These are phyloP conservation scores for Tuber borchii DNA, from an alignment of 495 filamentous ascomycete species.

Conservation along the genomic window DNA sequence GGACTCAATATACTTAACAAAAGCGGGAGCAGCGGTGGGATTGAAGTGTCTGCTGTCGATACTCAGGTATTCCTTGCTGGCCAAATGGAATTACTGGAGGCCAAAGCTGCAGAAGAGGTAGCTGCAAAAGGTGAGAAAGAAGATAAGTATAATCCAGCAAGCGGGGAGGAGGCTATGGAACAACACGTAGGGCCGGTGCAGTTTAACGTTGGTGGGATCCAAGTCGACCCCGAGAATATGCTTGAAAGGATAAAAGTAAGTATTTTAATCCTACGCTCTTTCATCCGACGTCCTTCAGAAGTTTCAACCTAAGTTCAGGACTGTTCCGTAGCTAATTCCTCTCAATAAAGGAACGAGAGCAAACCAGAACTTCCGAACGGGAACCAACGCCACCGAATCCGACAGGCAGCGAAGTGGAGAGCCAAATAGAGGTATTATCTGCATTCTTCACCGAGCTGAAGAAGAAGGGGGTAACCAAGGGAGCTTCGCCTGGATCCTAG, in stretches of 20 bases:
- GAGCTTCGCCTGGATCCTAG: slow-evolving; percentile 11
- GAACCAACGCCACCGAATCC: slow-evolving; percentile 28
- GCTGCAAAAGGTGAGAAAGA: slow-evolving; percentile 44
- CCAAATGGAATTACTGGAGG: slow-evolving; percentile 67
- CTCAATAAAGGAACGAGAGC: slow-evolving; percentile 48
- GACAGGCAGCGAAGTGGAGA: slow-evolving; percentile 51
- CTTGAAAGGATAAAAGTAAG: slow-evolving; percentile 75
- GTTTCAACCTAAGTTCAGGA: slow-evolving; percentile 8
- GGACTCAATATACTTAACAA: slow-evolving; percentile 43
- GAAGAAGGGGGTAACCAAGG: slow-evolving; percentile 43
- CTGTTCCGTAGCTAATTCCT: slow-evolving; percentile 18
- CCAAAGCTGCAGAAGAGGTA: slow-evolving; percentile 50
- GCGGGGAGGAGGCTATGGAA: slow-evolving; percentile 58
- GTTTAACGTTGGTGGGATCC: slow-evolving; percentile 95
- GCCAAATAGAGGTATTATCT: slow-evolving; percentile 60
- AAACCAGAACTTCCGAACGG: slow-evolving; percentile 49
- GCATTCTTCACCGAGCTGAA: slow-evolving; percentile 68
- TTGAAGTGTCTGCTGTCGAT: slow-evolving; percentile 69
- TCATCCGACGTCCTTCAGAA: background rate
- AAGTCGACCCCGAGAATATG: slow-evolving; percentile 95
- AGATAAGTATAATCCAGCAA: slow-evolving; percentile 51
- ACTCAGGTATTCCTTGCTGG: slow-evolving; percentile 70
- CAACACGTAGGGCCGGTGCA: slow-evolving; percentile 94
- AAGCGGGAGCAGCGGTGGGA: slow-evolving; percentile 42
- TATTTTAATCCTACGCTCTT: slow-evolving; percentile 1